Evolutionary conservation across 2,329 filamentous ascomycete species (phyloP).

Genomic region (Stagonosporopsis chrysanthemi): DNA sequence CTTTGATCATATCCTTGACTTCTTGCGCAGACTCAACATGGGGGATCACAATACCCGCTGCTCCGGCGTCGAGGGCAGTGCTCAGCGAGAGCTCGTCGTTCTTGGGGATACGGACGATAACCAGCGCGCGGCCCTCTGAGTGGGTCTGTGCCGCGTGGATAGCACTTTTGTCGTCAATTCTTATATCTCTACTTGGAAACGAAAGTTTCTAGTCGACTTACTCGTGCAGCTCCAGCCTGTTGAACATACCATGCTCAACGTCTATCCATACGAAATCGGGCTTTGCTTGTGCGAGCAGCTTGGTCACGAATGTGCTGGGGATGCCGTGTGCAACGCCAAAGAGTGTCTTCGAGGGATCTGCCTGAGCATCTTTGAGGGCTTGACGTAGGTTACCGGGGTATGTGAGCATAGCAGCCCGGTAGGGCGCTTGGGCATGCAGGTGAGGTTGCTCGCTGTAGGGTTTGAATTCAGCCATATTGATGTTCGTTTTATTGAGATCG

Average conservation of each 20-base stretch:
- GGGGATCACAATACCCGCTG: conserved; percentile 34
- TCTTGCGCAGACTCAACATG: conserved; percentile 35
- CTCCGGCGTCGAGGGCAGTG: conserved; percentile 37
- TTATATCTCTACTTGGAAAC: neutral
- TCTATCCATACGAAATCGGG: conserved; percentile 41
- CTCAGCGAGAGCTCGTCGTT: conserved; percentile 32
- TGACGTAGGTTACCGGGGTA: conserved; percentile 32
- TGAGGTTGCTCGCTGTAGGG: conserved; percentile 35
- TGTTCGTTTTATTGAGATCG: neutral
- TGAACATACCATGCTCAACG: conserved; percentile 41
- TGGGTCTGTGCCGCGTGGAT: conserved; percentile 40
- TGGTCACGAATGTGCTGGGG: conserved; percentile 37
- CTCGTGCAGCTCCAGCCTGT: conserved; percentile 36
- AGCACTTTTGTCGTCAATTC: conserved; percentile 24
- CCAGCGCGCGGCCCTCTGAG: conserved; percentile 33
- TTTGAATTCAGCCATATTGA: conserved; percentile 27
- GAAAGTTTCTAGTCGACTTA: conserved; percentile 13
- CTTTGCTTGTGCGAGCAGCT: conserved; percentile 36
- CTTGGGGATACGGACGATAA: conserved; percentile 36
- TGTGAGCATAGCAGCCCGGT: conserved; percentile 33
- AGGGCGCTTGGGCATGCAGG: conserved; percentile 33
- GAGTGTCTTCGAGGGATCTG: conserved; percentile 33
- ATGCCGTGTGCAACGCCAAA: conserved; percentile 39
- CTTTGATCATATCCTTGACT: conserved; percentile 34
- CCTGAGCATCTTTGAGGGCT: conserved; percentile 32